Base-by-base conservation (phyloP, 768 basidiomycete genomes). In the Mrakia hoshinonis region DNA sequence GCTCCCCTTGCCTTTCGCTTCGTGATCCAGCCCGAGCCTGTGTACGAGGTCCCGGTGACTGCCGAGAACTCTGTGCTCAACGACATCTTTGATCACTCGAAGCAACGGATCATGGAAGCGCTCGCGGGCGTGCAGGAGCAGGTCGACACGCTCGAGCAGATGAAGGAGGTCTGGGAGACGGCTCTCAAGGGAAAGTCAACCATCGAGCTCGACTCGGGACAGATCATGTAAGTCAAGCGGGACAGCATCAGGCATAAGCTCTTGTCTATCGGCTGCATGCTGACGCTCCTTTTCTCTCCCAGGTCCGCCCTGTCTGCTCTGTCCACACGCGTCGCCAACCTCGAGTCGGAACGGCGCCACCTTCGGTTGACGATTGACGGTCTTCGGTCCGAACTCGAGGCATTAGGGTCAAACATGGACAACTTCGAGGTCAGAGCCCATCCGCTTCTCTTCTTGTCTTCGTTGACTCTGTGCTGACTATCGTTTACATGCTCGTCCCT, bases 141-240 rank as follows among this genome's bases (percentile, higher is more conserved):
- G 31, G 62, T 73, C 51, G 67, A 73, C 49, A 49, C 22, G 7
- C 34, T 73, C 24, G 67, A 48, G 26, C 5, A n/a, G 36, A 55
- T 68, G 39, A 68, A 73, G 62, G 65, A 67, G 29, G 63, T 46
- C 4, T 68, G 66, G 54, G 52, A 73, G 26, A 67, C 49, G 39
- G 61, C 61, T 4, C 29, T 73, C 54, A 20, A 46, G 29, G 72
- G 72, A 22, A 49, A 62, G 49, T 63, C 55, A 22, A 34, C 48
- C 24, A 51, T 34, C 13, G 72, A 73, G 66, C 12, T 64, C 36
- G 67, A 67, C 51, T 51, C 54, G 1, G 72, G 72, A 26, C 60
- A 68, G 72, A 68, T 73, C 39, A 60, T 73, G 70, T 72, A 43
- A 20, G 70, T 48, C 20, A n/a, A n/a, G n/a, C n/a, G n/a, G n/a